Conservation (phyloP, 768 basidiomycete species). For the Rhodotorula toruloides region DNA sequence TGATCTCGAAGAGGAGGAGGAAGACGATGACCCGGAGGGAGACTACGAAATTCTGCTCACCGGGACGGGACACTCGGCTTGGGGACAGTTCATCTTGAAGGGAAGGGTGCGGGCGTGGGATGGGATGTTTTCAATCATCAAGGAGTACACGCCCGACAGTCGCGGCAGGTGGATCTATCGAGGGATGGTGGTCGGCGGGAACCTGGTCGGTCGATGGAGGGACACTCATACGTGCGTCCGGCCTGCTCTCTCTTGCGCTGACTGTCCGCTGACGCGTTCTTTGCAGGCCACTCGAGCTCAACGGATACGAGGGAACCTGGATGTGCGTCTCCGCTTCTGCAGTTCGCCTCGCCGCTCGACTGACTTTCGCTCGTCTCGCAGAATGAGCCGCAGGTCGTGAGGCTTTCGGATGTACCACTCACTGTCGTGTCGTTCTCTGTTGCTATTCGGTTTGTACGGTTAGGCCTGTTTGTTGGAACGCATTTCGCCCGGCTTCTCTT, state of each 20-base stretch:
- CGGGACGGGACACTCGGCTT: conserved; percentile 69
- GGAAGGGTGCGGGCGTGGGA: conserved; percentile 77
- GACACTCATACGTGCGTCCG: conserved; percentile 49
- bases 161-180: conserved; percentile 80
- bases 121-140: conserved; percentile 72
- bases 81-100: conserved; percentile 76
- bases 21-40: conserved; percentile 26
- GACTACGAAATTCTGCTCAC: conserved; percentile 40
- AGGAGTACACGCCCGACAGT: conserved; percentile 58
- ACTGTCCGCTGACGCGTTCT: too few species aligned
- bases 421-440: background rate
- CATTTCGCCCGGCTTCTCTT: background rate
- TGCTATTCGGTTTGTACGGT: too few species aligned
- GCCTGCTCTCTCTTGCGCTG: background rate
- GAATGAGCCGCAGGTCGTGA: conserved; percentile 20
- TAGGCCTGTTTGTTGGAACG: background rate
- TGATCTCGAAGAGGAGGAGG: conserved; percentile 10
- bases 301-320: conserved; percentile 36
- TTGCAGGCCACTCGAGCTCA: conserved; percentile 25
- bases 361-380: background rate
- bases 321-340: background rate
- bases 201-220: conserved; percentile 77
- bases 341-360: background rate
- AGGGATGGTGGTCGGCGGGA: conserved; percentile 66
- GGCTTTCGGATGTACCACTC: background rate